phyloP scores from a whole-genome alignment of 345 rosid species.

The Citrus trifoliata region DNA sequence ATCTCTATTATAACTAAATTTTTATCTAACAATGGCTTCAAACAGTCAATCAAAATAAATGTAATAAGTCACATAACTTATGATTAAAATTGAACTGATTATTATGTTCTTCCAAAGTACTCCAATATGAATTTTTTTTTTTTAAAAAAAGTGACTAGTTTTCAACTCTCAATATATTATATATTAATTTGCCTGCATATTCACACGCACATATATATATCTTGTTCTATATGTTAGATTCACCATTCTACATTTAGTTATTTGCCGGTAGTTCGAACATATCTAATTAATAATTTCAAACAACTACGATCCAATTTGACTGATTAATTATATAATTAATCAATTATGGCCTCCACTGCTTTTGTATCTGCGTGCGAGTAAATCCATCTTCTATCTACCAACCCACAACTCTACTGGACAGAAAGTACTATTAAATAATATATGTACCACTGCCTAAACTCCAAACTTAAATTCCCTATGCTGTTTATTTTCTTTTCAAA shows the following conservation, averaged over 20 bases:
- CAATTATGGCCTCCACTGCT: neutral
- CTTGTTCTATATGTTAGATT: neutral
- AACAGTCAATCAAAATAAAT: too few relatives aligned
- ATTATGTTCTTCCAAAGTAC: too few relatives aligned
- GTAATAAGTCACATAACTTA: too few relatives aligned
- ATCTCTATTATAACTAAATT: too few relatives aligned
- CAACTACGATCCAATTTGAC: neutral
- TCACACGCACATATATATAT: neutral
- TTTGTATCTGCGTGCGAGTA: neutral
- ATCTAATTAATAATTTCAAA: neutral
- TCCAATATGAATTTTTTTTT: too few relatives aligned
- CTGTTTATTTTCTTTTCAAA: too few relatives aligned
- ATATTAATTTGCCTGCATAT: neutral
- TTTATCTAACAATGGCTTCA: too few relatives aligned
- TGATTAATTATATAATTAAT: neutral
- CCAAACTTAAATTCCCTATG: too few relatives aligned
- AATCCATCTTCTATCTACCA: neutral
- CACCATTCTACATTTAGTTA: neutral
- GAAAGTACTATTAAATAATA: too few relatives aligned
- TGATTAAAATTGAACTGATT: fast-evolving
- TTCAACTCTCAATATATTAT: neutral
- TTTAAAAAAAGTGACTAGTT: too few relatives aligned
- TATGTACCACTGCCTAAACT: too few relatives aligned
- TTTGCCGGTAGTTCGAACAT: neutral
- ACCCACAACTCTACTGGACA: too few relatives aligned